Conservation (phyloP, 805 yeast species). For the Candida nonsorbophila region DNA sequence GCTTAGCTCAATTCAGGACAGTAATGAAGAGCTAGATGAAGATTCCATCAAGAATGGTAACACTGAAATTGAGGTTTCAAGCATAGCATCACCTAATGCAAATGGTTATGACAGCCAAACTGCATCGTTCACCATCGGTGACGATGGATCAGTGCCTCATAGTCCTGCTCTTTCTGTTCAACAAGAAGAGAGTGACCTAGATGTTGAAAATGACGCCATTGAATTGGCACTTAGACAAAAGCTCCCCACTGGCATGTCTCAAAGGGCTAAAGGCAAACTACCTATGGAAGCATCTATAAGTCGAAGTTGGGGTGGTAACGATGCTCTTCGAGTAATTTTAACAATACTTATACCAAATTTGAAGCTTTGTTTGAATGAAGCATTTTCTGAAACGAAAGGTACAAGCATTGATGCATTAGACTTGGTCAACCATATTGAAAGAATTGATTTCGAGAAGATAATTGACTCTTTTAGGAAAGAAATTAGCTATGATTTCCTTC, state of each 20-base stretch:
- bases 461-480: constrained; percentile 18
- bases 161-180: background rate
- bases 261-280: constrained; percentile 47
- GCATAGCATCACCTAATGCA: no score
- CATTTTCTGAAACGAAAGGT: constrained; percentile 16
- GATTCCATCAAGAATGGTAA: no score
- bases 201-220: constrained; percentile 16
- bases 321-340: constrained; percentile 39
- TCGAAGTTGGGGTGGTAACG: constrained; percentile 54
- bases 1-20: constrained; percentile 11
- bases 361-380: constrained; percentile 20
- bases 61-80: no score
- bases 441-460: constrained; percentile 21
- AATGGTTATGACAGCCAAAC: background rate
- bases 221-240: constrained; percentile 42
- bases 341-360: constrained; percentile 34
- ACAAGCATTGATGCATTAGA: constrained; percentile 18
- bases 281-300: constrained; percentile 46
- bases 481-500: constrained; percentile 38
- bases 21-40: constrained; percentile 6
- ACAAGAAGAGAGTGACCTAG: constrained; percentile 1
- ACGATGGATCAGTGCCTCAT: constrained; percentile 1
- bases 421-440: constrained; percentile 37
- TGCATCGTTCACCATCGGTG: no score
- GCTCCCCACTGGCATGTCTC: constrained; percentile 59